These are phyloP conservation scores for Candida yuanshanica DNA, from an alignment of 805 yeast species.

Conservation along the genomic window DNA sequence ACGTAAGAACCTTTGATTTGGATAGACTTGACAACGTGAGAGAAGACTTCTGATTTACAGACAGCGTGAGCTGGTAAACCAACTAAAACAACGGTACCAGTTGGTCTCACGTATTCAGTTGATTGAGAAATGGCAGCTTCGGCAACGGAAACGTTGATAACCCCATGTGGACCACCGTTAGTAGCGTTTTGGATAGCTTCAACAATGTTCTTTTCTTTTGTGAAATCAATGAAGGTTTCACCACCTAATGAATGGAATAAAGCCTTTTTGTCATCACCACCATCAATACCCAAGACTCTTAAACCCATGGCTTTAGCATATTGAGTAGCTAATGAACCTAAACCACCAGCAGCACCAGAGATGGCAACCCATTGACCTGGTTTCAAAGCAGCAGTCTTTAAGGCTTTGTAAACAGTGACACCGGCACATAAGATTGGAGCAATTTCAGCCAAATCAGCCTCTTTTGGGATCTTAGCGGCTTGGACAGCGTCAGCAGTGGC, in stretches of 20 bases:
- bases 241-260: conserved; percentile 59
- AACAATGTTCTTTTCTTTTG: conserved; percentile 47
- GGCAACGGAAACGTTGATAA: conserved; percentile 69
- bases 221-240: conserved; percentile 57
- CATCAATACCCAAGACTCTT: conserved; percentile 67
- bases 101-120: conserved; percentile 52
- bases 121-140: conserved; percentile 61
- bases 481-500: conserved; percentile 85
- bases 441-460: conserved; percentile 66
- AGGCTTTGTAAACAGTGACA: conserved; percentile 85
- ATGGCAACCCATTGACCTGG: conserved; percentile 76
- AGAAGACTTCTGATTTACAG: conserved; percentile 63
- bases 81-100: conserved; percentile 67
- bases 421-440: conserved; percentile 91
- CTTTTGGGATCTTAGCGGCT: conserved; percentile 74
- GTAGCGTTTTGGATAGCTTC: conserved; percentile 51
- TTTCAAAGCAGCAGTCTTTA: conserved; percentile 65
- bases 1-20: conserved; percentile 78
- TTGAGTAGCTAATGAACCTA: conserved; percentile 70
- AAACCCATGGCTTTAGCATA: conserved; percentile 75
- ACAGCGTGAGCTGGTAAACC: conserved; percentile 80
- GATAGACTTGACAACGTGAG: conserved; percentile 67
- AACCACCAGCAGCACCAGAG: conserved; percentile 79
- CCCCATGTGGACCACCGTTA: conserved; percentile 74
- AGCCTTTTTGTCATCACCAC: conserved; percentile 57